phyloP scores from a whole-genome alignment of 2,329 filamentous ascomycete species.

The Aspergillus felis region DNA sequence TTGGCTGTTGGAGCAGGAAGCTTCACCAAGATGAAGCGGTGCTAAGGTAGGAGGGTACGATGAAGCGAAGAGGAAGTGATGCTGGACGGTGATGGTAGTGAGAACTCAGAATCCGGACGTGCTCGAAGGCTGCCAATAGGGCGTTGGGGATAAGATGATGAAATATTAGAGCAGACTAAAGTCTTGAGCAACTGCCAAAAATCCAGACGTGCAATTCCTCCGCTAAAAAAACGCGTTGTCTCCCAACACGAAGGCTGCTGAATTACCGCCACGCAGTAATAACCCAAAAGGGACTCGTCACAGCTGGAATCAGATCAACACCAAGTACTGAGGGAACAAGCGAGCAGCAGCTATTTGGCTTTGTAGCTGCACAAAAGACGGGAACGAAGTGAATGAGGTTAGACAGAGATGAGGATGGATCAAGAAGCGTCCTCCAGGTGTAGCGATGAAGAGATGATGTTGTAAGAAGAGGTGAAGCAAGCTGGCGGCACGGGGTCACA shows the following conservation, averaged over 20 bases:
- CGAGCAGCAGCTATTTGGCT: not conserved
- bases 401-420: slow-evolving; percentile 8
- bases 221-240: not conserved
- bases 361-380: not conserved
- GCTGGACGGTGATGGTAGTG: slow-evolving; percentile 19
- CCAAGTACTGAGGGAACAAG: not conserved
- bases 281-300: not conserved
- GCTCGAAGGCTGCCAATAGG: slow-evolving; percentile 16
- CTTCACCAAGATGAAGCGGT: slow-evolving; percentile 20
- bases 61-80: slow-evolving; percentile 17
- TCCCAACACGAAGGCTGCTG: not conserved
- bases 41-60: slow-evolving; percentile 19
- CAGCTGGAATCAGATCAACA: not conserved
- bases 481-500: slow-evolving; percentile 16
- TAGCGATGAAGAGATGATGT: slow-evolving; percentile 21
- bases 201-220: not conserved
- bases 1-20: slow-evolving; percentile 16
- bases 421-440: not conserved
- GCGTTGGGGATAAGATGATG: slow-evolving; percentile 15
- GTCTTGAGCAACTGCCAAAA: slow-evolving; percentile 13
- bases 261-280: not conserved
- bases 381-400: slow-evolving; percentile 5
- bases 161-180: slow-evolving; percentile 18
- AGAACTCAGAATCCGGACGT: slow-evolving; percentile 19
- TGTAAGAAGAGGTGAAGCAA: slow-evolving; percentile 17